Percentiles rank a stretch among this genome's conserved stretches.
Evolutionary conservation across 1,139 yeast genomes (phyloP).

Genomic region (Blastobotrys buckinghamii): DNA sequence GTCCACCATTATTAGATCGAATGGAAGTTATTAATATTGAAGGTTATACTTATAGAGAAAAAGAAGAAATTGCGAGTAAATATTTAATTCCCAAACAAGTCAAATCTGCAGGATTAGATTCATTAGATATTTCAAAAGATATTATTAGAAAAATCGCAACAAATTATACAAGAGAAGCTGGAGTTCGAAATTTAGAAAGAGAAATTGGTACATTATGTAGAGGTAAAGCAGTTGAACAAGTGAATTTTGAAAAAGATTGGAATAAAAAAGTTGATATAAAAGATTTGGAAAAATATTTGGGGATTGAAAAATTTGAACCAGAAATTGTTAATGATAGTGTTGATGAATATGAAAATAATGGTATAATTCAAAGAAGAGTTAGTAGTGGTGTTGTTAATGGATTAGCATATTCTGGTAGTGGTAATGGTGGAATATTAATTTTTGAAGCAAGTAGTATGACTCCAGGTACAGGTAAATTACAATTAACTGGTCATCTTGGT

Average conservation of each 20-base stretch:
- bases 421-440: slow-evolving; percentile 76
- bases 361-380: slow-evolving; percentile 32
- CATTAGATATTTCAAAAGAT: slow-evolving; percentile 38
- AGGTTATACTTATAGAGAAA: slow-evolving; percentile 80
- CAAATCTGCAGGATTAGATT: slow-evolving; percentile 60
- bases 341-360: slow-evolving; percentile 26
- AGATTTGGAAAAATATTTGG: slow-evolving; percentile 43
- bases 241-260: slow-evolving; percentile 26
- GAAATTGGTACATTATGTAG: slow-evolving; percentile 69
- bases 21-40: slow-evolving; percentile 77
- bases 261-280: slow-evolving; percentile 19
- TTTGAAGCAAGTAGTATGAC: slow-evolving; percentile 76
- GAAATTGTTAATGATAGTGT: slow-evolving; percentile 34
- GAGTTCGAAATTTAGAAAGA: slow-evolving; percentile 76
- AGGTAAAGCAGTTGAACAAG: slow-evolving; percentile 67
- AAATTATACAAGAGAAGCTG: slow-evolving; percentile 80
- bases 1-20: slow-evolving; percentile 78
- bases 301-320: slow-evolving; percentile 38
- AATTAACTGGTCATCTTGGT: slow-evolving; percentile 79
- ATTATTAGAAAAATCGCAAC: slow-evolving; percentile 57
- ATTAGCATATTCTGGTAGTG: slow-evolving; percentile 80
- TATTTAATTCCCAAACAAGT: slow-evolving; percentile 79
- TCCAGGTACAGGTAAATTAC: slow-evolving; percentile 43
- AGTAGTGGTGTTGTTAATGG: slow-evolving; percentile 84
- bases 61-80: slow-evolving; percentile 62